Evolutionary conservation across 2,329 filamentous ascomycete species (phyloP).

Genomic region (Calonectria hongkongensis): DNA sequence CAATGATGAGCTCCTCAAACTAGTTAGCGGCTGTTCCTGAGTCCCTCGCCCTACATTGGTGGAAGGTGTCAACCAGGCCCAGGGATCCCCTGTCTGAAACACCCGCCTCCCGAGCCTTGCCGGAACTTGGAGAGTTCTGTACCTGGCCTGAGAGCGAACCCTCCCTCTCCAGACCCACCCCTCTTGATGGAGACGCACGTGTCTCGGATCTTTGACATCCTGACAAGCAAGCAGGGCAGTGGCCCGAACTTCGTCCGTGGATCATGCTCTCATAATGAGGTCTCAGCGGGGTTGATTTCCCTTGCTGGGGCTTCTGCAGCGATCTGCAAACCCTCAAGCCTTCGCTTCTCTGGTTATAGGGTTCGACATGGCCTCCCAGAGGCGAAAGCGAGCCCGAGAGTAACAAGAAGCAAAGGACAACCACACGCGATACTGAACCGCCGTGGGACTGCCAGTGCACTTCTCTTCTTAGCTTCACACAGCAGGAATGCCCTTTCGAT

Average conservation of each 20-base stretch:
- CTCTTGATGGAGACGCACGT: conserved; percentile 3
- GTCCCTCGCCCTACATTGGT: not conserved
- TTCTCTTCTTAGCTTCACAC: not conserved
- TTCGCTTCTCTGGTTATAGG: not conserved
- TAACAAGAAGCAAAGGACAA: not conserved
- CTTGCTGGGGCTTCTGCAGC: not conserved
- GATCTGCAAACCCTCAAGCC: conserved; percentile 10
- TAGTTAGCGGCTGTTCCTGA: conserved; percentile 29
- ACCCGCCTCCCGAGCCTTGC: conserved; percentile 23
- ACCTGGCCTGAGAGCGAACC: not conserved
- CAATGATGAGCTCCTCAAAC: conserved; percentile 32
- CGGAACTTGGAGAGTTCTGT: conserved; percentile 14
- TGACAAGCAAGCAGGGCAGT: conserved; percentile 9
- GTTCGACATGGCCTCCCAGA: not conserved
- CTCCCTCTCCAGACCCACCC: conserved; percentile 3
- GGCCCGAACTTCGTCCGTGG: not conserved
- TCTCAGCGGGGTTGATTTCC: not conserved
- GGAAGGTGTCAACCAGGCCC: conserved; percentile 4
- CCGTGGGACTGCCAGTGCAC: not conserved
- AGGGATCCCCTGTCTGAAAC: conserved; percentile 21
- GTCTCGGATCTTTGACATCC: not conserved
- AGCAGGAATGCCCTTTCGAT: not conserved
- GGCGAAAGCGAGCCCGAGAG: not conserved
- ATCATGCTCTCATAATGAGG: conserved; percentile 1
- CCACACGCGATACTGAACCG: not conserved